Conservation (phyloP, 169 alveolate species). For the Plasmodium fragile region DNA sequence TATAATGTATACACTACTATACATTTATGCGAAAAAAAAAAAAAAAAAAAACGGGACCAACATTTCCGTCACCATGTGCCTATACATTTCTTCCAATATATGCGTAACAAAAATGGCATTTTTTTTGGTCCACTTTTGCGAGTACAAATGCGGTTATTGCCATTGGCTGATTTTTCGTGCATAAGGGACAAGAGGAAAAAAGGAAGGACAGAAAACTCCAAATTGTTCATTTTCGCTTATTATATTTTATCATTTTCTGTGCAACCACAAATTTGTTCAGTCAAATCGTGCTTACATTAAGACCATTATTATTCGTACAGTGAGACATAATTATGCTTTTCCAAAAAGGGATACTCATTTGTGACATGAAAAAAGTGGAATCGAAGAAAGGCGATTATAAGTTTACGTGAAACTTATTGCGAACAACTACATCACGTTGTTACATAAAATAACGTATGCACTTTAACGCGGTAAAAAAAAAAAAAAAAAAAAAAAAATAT, state of each 20-base stretch:
- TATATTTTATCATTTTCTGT: background rate
- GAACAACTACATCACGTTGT: background rate
- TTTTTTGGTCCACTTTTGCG: background rate
- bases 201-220: background rate
- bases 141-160: background rate
- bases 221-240: background rate
- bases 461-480: background rate
- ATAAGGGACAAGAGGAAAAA: background rate
- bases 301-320: background rate
- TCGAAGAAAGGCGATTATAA: background rate
- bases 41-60: background rate
- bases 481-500: slow-evolving; percentile 18
- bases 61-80: background rate
- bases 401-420: background rate
- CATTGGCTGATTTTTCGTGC: background rate
- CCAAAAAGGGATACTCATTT: background rate
- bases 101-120: background rate
- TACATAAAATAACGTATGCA: background rate
- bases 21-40: background rate
- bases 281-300: background rate
- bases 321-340: background rate
- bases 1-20: background rate
- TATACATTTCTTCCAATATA: background rate
- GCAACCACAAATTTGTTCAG: background rate
- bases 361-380: background rate